These are phyloP conservation scores for Phaffia tasmanica DNA, from an alignment of 768 basidiomycete species.

Conservation along the genomic window DNA sequence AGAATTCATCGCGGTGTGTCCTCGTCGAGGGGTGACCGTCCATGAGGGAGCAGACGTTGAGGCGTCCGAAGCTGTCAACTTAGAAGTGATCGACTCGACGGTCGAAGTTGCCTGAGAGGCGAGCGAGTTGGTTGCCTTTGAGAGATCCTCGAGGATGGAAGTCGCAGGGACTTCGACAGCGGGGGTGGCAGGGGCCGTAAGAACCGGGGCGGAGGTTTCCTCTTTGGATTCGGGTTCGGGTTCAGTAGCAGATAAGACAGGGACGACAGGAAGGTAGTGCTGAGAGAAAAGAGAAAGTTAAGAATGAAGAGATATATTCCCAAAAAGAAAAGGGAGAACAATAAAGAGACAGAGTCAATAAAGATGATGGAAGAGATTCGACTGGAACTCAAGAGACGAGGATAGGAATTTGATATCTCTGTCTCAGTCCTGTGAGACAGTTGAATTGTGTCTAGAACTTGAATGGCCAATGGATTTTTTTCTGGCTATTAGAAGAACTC, in stretches of 20 bases:
- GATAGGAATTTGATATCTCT: background rate
- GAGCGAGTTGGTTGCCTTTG: constrained; percentile 7
- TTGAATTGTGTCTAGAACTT: no score
- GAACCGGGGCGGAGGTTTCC: constrained; percentile 43
- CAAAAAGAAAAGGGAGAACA: background rate
- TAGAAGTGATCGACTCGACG: background rate
- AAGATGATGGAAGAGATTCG: background rate
- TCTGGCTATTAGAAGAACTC: no score
- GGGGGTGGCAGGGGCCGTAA: constrained; percentile 3
- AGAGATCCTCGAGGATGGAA: constrained; percentile 5
- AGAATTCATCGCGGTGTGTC: constrained; percentile 88
- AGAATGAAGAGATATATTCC: no score
- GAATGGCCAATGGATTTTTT: no score
- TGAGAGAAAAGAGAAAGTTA: background rate
- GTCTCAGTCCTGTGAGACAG: background rate
- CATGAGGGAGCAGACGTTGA: constrained; percentile 43
- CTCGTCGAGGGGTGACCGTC: constrained; percentile 67
- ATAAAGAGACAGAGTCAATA: background rate
- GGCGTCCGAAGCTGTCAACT: background rate
- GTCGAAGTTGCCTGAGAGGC: background rate
- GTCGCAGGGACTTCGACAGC: background rate
- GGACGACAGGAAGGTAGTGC: constrained; percentile 70
- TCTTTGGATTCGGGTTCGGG: constrained; percentile 40
- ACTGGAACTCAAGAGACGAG: no score
- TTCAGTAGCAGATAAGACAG: background rate